Percentiles rank a stretch among this genome's conserved stretches.
Evolutionary conservation across 1,284 basidiomycete species (phyloP).

Genomic region (Limonomyces culmigenus): DNA sequence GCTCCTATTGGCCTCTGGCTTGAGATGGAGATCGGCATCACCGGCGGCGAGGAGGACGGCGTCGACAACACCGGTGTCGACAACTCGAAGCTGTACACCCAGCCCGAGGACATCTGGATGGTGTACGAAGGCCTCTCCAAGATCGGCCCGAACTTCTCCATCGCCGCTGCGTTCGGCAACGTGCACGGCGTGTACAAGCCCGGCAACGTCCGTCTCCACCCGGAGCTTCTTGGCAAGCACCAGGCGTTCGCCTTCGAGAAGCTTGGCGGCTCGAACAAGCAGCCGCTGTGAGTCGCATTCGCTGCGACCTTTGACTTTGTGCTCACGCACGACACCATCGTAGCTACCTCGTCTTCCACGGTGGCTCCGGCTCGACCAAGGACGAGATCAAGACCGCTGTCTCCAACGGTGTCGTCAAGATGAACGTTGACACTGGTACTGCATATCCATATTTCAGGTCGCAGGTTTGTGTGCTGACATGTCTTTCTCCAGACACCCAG

Average conservation of each 20-base stretch:
- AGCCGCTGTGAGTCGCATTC: slow-evolving; percentile 59
- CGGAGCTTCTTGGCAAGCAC: slow-evolving; percentile 87
- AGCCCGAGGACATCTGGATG: slow-evolving; percentile 93
- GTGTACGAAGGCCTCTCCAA: slow-evolving; percentile 73
- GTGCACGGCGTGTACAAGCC: slow-evolving; percentile 95
- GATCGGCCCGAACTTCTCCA: slow-evolving; percentile 91
- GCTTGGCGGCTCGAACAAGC: slow-evolving; percentile 46
- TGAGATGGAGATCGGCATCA: slow-evolving; percentile 99
- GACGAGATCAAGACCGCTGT: slow-evolving; percentile 94
- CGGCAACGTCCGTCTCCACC: slow-evolving; percentile 84
- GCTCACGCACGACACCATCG: slow-evolving; percentile 4
- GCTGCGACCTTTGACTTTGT: slow-evolving; percentile 1
- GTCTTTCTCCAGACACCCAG: slow-evolving; percentile 56
- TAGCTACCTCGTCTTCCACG: slow-evolving; percentile 99
- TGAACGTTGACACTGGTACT: slow-evolving; percentile 83
- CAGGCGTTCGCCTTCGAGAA: slow-evolving; percentile 67
- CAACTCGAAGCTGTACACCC: slow-evolving; percentile 91
- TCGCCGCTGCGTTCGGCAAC: slow-evolving; percentile 94
- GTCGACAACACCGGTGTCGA: slow-evolving; percentile 94
- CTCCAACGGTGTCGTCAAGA: slow-evolving; percentile 87
- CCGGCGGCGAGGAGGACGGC: slow-evolving; percentile 98
- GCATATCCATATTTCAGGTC: slow-evolving; percentile 3
- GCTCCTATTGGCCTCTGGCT: slow-evolving; percentile 89
- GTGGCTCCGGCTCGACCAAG: slow-evolving; percentile 94
- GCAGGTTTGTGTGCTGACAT: neutral